Percentiles rank a stretch among this genome's conserved stretches.
These are phyloP conservation scores for Hanseniaspora osmophila DNA, from an alignment of 805 yeast species.

Conservation along the genomic window DNA sequence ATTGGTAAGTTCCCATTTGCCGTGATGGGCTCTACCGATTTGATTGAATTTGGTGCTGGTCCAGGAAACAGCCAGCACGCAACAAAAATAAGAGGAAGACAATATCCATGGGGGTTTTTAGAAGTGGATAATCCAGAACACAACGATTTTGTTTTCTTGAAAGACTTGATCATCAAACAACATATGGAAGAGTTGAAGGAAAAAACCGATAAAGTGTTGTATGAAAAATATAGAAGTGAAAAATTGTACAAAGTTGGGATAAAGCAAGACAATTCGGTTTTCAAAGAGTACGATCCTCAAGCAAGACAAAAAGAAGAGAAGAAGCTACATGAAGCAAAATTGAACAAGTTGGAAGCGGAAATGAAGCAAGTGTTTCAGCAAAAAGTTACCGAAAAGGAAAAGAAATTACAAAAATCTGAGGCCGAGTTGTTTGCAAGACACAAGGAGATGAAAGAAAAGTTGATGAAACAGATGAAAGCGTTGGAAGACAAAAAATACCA, in stretches of 20 bases:
- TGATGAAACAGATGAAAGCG: slow-evolving; percentile 73
- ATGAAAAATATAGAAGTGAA: slow-evolving; percentile 79
- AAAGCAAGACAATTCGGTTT: slow-evolving; percentile 84
- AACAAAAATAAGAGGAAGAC: slow-evolving; percentile 71
- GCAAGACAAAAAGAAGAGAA: slow-evolving; percentile 88
- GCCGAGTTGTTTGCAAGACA: slow-evolving; percentile 91
- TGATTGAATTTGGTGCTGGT: slow-evolving; percentile 60
- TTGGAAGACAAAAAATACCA: slow-evolving; percentile 82
- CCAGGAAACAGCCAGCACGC: slow-evolving; percentile 4
- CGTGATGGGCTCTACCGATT: slow-evolving; percentile 75
- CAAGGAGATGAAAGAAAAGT: slow-evolving; percentile 92
- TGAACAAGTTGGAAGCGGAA: slow-evolving; percentile 87
- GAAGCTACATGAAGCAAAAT: slow-evolving; percentile 81
- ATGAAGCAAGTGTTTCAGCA: slow-evolving; percentile 94
- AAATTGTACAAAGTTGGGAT: slow-evolving; percentile 74
- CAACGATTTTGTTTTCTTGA: slow-evolving; percentile 78
- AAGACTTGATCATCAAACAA: slow-evolving; percentile 78
- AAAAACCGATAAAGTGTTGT: slow-evolving; percentile 56
- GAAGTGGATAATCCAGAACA: slow-evolving; percentile 92
- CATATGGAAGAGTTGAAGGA: slow-evolving; percentile 91
- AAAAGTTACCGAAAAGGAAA: slow-evolving; percentile 92
- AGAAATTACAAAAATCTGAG: slow-evolving; percentile 90
- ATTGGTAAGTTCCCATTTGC: slow-evolving; percentile 78
- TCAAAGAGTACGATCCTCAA: slow-evolving; percentile 86
- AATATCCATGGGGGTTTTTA: slow-evolving; percentile 93